Evolutionary conservation across 2,329 filamentous ascomycete species (phyloP).

Genomic region (Fusarium sp.): DNA sequence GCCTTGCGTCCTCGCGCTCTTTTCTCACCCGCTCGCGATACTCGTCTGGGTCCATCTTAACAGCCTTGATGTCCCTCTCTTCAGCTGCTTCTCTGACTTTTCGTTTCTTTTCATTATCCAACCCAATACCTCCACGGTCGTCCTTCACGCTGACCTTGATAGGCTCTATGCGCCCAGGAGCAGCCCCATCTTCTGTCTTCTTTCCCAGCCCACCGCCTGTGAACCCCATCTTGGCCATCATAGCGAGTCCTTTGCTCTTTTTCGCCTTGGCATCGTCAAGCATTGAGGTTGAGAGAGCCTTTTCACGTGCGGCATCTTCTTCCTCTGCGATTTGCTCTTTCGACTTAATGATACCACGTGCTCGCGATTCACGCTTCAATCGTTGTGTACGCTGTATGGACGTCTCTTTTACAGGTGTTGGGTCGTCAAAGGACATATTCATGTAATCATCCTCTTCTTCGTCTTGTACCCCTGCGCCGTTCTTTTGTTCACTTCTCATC

Average conservation of each 20-base stretch:
- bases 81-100: slow-evolving; percentile 72
- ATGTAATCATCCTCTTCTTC: slow-evolving; percentile 96
- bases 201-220: slow-evolving; percentile 78
- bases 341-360: slow-evolving; percentile 74
- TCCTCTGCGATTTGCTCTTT: slow-evolving; percentile 85
- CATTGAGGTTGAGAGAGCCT: slow-evolving; percentile 77
- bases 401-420: slow-evolving; percentile 62
- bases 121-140: slow-evolving; percentile 82
- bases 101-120: slow-evolving; percentile 84
- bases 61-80: slow-evolving; percentile 65
- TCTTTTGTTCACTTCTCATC: slow-evolving; percentile 22
- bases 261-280: slow-evolving; percentile 65
- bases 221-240: slow-evolving; percentile 98
- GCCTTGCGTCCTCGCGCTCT: slow-evolving; percentile 73
- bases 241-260: slow-evolving; percentile 86
- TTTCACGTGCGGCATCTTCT: slow-evolving; percentile 76
- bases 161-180: slow-evolving; percentile 66
- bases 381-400: slow-evolving; percentile 64
- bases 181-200: slow-evolving; percentile 57
- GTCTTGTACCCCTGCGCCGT: slow-evolving; percentile 38
- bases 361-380: slow-evolving; percentile 71
- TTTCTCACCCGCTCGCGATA: slow-evolving; percentile 76
- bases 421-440: slow-evolving; percentile 88
- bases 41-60: slow-evolving; percentile 71
- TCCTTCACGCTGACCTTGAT: slow-evolving; percentile 81